These are phyloP conservation scores for Onygena corvina DNA, from an alignment of 2,329 filamentous ascomycete genomes.

Conservation along the genomic window DNA sequence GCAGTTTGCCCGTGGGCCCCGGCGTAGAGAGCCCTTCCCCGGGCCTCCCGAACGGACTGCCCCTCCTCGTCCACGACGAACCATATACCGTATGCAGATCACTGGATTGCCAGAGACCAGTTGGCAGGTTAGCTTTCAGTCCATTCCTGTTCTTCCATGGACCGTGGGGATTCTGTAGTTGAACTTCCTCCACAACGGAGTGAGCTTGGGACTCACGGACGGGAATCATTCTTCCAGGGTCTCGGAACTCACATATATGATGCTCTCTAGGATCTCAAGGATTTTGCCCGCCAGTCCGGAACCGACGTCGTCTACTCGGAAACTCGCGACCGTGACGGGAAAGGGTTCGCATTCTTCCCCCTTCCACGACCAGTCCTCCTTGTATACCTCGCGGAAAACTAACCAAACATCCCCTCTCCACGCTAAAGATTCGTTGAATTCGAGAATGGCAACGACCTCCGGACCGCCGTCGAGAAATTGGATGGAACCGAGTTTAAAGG, in stretches of 20 bases:
- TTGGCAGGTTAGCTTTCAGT: constrained; percentile 86
- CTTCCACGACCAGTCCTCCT: neutral
- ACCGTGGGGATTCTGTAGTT: constrained; percentile 18
- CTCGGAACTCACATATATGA: constrained; percentile 56
- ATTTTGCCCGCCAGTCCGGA: constrained; percentile 93
- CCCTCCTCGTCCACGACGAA: constrained; percentile 75
- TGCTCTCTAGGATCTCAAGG: constrained; percentile 92
- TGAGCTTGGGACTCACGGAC: neutral
- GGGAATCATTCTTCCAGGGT: neutral
- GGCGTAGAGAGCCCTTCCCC: constrained; percentile 53
- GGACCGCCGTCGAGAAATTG: constrained; percentile 86
- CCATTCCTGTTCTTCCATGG: constrained; percentile 22
- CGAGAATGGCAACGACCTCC: constrained; percentile 80
- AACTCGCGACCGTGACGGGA: constrained; percentile 82
- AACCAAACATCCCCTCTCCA: neutral
- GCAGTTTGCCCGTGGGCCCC: constrained; percentile 88
- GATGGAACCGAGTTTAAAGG: constrained; percentile 90
- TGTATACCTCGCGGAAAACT: constrained; percentile 8
- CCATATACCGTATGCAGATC: constrained; percentile 92
- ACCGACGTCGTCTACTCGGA: constrained; percentile 98
- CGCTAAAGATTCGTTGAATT: constrained; percentile 77
- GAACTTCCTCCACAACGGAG: neutral
- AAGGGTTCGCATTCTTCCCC: constrained; percentile 54
- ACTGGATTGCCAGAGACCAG: constrained; percentile 97
- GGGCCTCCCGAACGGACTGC: constrained; percentile 50